Evolutionary conservation across 2,329 filamentous ascomycete species (phyloP).

Genomic region (Thelonectria rubi): DNA sequence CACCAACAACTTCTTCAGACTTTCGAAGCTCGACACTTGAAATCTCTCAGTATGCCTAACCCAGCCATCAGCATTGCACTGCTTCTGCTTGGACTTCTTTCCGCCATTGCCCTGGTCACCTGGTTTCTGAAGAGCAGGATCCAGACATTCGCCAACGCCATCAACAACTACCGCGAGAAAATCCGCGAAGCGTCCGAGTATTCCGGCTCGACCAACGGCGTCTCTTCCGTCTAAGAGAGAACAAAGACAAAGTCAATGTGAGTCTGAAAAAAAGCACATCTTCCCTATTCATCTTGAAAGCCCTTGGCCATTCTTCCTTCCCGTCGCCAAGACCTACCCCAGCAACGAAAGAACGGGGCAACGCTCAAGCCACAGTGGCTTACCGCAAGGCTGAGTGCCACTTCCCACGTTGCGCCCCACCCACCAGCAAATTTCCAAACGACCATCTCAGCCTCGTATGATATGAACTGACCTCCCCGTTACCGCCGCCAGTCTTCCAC

Average conservation of each 20-base stretch:
- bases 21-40: not conserved
- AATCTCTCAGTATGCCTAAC: slow-evolving; percentile 36
- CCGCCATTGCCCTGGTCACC: slow-evolving; percentile 41
- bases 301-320: not conserved
- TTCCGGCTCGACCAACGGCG: slow-evolving; percentile 21
- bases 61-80: slow-evolving; percentile 46
- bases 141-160: slow-evolving; percentile 42
- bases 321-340: not conserved
- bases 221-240: slow-evolving; percentile 27
- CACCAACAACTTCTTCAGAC: not conserved
- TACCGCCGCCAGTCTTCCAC: slow-evolving; percentile 21
- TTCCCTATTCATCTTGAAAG: not conserved
- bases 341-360: not conserved
- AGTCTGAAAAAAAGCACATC: too few species aligned
- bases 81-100: slow-evolving; percentile 45
- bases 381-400: slow-evolving; percentile 35
- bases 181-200: slow-evolving; percentile 21
- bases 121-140: slow-evolving; percentile 45
- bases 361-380: slow-evolving; percentile 33
- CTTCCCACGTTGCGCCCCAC: slow-evolving; percentile 19
- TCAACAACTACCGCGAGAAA: slow-evolving; percentile 36
- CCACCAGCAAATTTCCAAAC: slow-evolving; percentile 37
- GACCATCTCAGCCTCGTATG: slow-evolving; percentile 41
- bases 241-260: not conserved
- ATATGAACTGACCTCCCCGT: slow-evolving; percentile 37